A percentile compares a stretch with the other conserved stretches of the same genome.
Conservation (phyloP, 2,329 filamentous ascomycete species). For the Endocalyx cinctus region DNA sequence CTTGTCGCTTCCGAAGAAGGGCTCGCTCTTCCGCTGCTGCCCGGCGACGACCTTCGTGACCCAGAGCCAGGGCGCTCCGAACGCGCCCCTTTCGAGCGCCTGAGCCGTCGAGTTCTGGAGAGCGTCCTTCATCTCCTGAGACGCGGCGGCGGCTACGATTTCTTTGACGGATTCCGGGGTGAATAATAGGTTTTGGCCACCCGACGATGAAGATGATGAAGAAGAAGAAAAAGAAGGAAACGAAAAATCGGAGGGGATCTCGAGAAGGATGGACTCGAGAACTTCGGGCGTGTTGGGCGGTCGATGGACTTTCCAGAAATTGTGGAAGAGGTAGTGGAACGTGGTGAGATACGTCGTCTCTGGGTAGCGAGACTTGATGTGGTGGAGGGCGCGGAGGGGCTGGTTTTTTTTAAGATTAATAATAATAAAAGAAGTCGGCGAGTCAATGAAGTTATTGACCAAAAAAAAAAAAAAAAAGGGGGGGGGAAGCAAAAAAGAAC, state of each 20-base stretch:
- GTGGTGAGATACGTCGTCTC: slow-evolving; percentile 44
- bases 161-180: slow-evolving; percentile 43
- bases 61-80: slow-evolving; percentile 74
- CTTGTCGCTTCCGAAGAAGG: slow-evolving; percentile 74
- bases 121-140: slow-evolving; percentile 38
- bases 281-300: slow-evolving; percentile 13
- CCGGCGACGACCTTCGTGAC: slow-evolving; percentile 59
- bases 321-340: slow-evolving; percentile 51
- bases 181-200: slow-evolving; percentile 37
- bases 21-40: slow-evolving; percentile 55
- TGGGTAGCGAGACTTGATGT: slow-evolving; percentile 57
- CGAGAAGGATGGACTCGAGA: not conserved
- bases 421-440: not conserved
- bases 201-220: slow-evolving; percentile 3
- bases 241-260: slow-evolving; percentile 6
- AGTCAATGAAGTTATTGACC: not conserved
- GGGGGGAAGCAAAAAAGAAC: not conserved
- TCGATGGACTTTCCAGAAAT: slow-evolving; percentile 48
- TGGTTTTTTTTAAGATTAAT: slow-evolving; percentile 1
- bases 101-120: slow-evolving; percentile 56
- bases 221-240: slow-evolving; percentile 1
- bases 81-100: slow-evolving; percentile 63
- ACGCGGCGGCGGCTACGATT: slow-evolving; percentile 50
- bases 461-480: not conserved
- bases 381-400: slow-evolving; percentile 62